Evolutionary conservation across 2,329 filamentous ascomycete genomes (phyloP).

Genomic region (Thelonectria rubi): DNA sequence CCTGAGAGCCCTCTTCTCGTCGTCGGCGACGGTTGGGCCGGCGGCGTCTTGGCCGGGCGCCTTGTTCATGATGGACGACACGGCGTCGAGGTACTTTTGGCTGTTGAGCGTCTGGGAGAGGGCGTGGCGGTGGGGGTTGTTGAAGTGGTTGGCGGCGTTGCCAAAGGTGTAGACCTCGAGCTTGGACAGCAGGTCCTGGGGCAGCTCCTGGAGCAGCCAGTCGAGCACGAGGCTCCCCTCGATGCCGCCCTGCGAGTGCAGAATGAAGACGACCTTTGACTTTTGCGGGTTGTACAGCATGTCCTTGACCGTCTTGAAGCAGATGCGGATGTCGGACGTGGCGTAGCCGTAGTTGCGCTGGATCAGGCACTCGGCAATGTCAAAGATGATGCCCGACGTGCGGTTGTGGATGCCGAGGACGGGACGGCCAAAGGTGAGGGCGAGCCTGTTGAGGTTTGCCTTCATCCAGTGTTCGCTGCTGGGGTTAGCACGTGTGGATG

Average conservation of each 20-base stretch:
- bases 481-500: constrained; percentile 21
- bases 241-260: constrained; percentile 82
- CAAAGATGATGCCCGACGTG: constrained; percentile 78
- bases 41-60: constrained; percentile 44
- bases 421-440: constrained; percentile 75
- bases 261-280: constrained; percentile 75
- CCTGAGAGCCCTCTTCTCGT: constrained; percentile 26
- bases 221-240: constrained; percentile 78
- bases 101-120: constrained; percentile 52
- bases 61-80: constrained; percentile 49
- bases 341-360: constrained; percentile 79
- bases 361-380: constrained; percentile 79
- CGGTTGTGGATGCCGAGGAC: constrained; percentile 79
- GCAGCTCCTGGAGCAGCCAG: constrained; percentile 78
- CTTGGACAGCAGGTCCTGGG: constrained; percentile 70
- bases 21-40: constrained; percentile 28
- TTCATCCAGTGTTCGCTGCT: constrained; percentile 71
- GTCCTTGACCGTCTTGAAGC: constrained; percentile 69
- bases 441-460: constrained; percentile 75
- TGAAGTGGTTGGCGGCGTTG: constrained; percentile 82
- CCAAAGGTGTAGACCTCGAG: constrained; percentile 84
- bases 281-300: constrained; percentile 69
- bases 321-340: constrained; percentile 71
- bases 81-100: constrained; percentile 47
- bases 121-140: constrained; percentile 71